phyloP scores from a whole-genome alignment of 805 yeast genomes.

The Yamadazyma akitaensis region DNA sequence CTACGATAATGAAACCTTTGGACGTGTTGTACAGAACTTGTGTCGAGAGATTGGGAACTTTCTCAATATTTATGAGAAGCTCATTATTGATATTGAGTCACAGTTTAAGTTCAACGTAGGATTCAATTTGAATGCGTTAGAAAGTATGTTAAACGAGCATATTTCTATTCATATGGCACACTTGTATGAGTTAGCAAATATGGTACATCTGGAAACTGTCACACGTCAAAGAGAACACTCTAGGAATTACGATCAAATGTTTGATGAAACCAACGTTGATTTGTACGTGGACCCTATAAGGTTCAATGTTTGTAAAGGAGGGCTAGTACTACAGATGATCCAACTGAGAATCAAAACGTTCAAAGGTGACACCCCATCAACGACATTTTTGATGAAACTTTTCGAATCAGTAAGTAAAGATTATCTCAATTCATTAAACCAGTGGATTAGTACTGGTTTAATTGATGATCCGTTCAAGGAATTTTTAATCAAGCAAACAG shows the following conservation, averaged over 20 bases:
- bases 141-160: constrained; percentile 29
- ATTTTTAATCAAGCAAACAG: constrained; percentile 61
- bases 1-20: constrained; percentile 55
- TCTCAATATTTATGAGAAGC: constrained; percentile 22
- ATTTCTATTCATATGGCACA: constrained; percentile 41
- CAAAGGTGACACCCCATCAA: constrained; percentile 63
- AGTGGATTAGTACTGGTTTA: constrained; percentile 77
- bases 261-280: constrained; percentile 42
- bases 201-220: constrained; percentile 48
- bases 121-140: constrained; percentile 60
- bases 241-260: constrained; percentile 11
- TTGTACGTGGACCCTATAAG: constrained; percentile 46
- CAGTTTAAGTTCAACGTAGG: constrained; percentile 45
- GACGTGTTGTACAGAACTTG: constrained; percentile 70
- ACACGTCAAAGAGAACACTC: constrained; percentile 28
- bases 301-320: constrained; percentile 70
- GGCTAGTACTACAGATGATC: constrained; percentile 61
- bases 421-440: constrained; percentile 64
- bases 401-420: constrained; percentile 57
- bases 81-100: constrained; percentile 48
- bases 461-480: constrained; percentile 80
- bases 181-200: constrained; percentile 53
- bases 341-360: constrained; percentile 53
- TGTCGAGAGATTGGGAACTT: constrained; percentile 52
- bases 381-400: constrained; percentile 48